Conservation (phyloP, 2,329 filamentous ascomycete species). For the Sclerotinia minor region DNA sequence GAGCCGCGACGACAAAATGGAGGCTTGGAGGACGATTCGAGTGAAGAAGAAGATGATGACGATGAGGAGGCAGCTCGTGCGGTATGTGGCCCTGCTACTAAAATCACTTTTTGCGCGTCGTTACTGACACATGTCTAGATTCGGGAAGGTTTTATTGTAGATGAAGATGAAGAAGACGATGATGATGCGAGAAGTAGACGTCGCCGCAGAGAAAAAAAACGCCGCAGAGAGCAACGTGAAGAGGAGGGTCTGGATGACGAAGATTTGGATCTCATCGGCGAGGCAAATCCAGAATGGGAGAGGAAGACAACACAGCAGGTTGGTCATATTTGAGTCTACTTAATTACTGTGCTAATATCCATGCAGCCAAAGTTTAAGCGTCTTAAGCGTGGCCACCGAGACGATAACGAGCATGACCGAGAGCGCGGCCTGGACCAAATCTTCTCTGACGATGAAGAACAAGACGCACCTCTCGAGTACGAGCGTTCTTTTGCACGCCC, state of each 20-base stretch:
- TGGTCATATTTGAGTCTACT: constrained; percentile 39
- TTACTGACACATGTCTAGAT: constrained; percentile 55
- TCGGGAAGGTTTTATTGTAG: constrained; percentile 93
- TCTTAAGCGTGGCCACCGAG: constrained; percentile 85
- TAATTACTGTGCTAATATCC: constrained; percentile 31
- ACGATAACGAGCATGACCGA: constrained; percentile 66
- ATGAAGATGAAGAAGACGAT: constrained; percentile 78
- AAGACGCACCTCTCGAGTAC: constrained; percentile 54
- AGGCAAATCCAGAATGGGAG: constrained; percentile 70
- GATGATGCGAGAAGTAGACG: constrained; percentile 55
- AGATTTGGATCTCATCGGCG: constrained; percentile 91
- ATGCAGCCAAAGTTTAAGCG: constrained; percentile 87
- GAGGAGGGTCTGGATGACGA: constrained; percentile 88
- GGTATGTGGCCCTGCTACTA: constrained; percentile 49
- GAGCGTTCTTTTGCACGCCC: constrained; percentile 43
- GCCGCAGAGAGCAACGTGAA: constrained; percentile 76
- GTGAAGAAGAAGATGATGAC: constrained; percentile 89
- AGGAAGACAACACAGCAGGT: constrained; percentile 70
- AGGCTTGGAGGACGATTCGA: constrained; percentile 69
- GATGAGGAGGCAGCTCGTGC: constrained; percentile 81
- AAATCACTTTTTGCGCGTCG: constrained; percentile 11
- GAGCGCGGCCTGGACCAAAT: constrained; percentile 83
- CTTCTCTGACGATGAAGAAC: constrained; percentile 92
- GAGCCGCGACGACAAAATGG: constrained; percentile 44
- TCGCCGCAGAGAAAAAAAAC: constrained; percentile 73